Evolutionary conservation across 345 rosid species (phyloP).

Genomic region (Acer saccharum): DNA sequence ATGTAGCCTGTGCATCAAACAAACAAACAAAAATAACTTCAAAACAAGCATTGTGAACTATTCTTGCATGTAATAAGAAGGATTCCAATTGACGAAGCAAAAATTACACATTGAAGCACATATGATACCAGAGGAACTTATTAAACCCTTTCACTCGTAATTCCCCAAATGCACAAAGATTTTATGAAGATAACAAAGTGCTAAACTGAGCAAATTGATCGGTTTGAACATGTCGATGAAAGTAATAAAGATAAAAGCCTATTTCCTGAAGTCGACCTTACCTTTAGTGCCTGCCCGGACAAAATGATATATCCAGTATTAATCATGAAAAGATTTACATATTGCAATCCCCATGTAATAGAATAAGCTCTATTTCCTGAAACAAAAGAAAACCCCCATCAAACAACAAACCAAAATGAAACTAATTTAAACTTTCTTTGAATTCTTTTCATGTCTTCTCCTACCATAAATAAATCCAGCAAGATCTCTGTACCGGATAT

Average conservation of each 20-base stretch:
- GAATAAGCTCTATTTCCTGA: conserved; percentile 70
- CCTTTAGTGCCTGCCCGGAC: conserved; percentile 86
- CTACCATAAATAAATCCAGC: conserved; percentile 81
- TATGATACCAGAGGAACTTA: background rate
- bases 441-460: background rate
- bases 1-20: conserved; percentile 49
- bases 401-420: background rate
- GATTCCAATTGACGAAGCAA: background rate
- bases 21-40: background rate
- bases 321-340: conserved; percentile 82
- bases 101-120: background rate
- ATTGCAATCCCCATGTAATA: conserved; percentile 73
- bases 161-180: background rate
- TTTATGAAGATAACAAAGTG: background rate
- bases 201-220: background rate
- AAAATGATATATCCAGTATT: conserved; percentile 76
- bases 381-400: background rate
- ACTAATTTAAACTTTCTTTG: background rate
- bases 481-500: conserved; percentile 90
- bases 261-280: conserved; percentile 20
- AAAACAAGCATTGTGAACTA: background rate
- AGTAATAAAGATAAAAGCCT: background rate
- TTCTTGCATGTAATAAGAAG: background rate
- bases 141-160: background rate
- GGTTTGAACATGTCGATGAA: background rate